Evolutionary conservation across 148 eudicot genomes (phyloP), one percentile per base, ranked within the genome.

Genomic region (Chenopodium quinoa): DNA sequence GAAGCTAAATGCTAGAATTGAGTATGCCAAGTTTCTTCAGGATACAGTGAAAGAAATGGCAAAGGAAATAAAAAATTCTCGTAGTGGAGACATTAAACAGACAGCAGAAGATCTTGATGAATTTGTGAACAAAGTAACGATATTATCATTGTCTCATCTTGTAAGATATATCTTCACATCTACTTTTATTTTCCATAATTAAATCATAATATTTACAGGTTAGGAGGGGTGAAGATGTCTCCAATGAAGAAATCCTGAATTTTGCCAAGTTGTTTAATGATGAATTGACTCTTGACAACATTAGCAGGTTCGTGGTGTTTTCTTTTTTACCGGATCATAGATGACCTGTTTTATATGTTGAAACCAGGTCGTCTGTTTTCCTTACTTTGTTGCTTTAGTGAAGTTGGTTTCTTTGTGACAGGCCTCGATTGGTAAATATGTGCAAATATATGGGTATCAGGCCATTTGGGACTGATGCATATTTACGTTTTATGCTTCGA

Each of bases 11-110:
- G 97, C 97, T 19, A 92, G 93, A 73, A 92, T 93, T 79, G 95
- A 93, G 74, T 93, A 93, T 89, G 97, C 97, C 46, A 92, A 91
- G 86, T 93, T 93, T 89, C 89, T 93, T 67, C 97, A 92, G 86
- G 95, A 92, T 12, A 93, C 97, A 0, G 94, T 88, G 82, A 89
- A 92, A 87, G 97, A 93, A 87, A 93, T 93, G 97, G 97, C 95
- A 10, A 93, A 90, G 86, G 97, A 93, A 88, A 90, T 92, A 48
- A 91, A 93, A 86, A 89, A 86, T 87, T 89, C 97, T 75, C 84
- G 92, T 50, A 93, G 92, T 88, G 97, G 95, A 74, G 95, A 92
- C 66, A 75, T 70, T 72, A 93, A 91, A 89, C 89, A 84, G 83
- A 93, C 94, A 25, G 97, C 95, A 3, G 91, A 91, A 86, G 95